Evolutionary conservation across 2,329 filamentous ascomycete species (phyloP).

Genomic region (Pseudogymnoascus sp.): DNA sequence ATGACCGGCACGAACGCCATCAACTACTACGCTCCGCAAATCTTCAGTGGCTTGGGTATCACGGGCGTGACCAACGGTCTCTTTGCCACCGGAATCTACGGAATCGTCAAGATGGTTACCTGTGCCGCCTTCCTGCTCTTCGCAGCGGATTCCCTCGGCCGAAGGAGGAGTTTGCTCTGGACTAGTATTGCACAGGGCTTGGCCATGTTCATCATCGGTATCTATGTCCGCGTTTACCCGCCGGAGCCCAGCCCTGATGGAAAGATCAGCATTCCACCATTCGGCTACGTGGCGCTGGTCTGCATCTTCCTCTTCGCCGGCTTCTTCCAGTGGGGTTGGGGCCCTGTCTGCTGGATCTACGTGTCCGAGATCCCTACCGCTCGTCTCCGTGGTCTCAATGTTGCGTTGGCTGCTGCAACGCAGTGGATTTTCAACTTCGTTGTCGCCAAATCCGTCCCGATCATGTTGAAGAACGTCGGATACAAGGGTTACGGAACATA

Average conservation of each 20-base stretch:
- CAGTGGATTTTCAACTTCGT: slow-evolving; percentile 70
- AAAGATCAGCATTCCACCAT: slow-evolving; percentile 43
- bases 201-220: slow-evolving; percentile 63
- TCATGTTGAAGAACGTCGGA: slow-evolving; percentile 53
- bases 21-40: slow-evolving; percentile 61
- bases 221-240: slow-evolving; percentile 57
- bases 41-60: slow-evolving; percentile 60
- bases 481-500: slow-evolving; percentile 48
- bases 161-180: slow-evolving; percentile 48
- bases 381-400: slow-evolving; percentile 57
- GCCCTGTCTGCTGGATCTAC: slow-evolving; percentile 64
- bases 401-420: slow-evolving; percentile 58
- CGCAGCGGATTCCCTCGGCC: slow-evolving; percentile 60
- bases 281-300: slow-evolving; percentile 62
- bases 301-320: slow-evolving; percentile 66
- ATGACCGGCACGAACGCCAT: slow-evolving; percentile 51
- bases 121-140: slow-evolving; percentile 59
- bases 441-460: slow-evolving; percentile 58
- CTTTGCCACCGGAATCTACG: slow-evolving; percentile 68
- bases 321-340: slow-evolving; percentile 64
- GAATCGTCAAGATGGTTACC: slow-evolving; percentile 59
- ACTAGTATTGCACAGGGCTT: slow-evolving; percentile 54
- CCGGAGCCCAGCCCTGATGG: slow-evolving; percentile 39
- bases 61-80: slow-evolving; percentile 47
- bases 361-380: slow-evolving; percentile 63